Evolutionary conservation across 106 monocot species (phyloP), one percentile per base, ranked within the genome.

Genomic region (Dendrobium huoshanense): DNA sequence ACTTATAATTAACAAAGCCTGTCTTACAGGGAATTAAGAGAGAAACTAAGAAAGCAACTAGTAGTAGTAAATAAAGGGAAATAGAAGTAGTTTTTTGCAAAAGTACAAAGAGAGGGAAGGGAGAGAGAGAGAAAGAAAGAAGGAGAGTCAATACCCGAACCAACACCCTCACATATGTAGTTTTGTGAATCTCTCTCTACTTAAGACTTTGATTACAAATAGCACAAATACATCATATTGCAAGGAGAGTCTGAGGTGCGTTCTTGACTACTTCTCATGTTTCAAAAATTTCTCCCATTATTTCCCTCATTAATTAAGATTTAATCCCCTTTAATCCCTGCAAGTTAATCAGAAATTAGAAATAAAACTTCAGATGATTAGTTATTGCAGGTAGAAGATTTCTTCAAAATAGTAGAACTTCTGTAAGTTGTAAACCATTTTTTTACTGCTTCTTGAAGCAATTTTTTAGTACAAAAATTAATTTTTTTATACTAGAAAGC

Each of bases 141-240:
- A 25, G 82, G 58, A 80, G 86, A 94, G 94, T 94, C 94, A 94
- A 94, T 94, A 83, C 94, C 94, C 94, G 95, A 95, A 95, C 95
- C 95, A 90, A 83, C 80, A 47, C 81, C 88, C 82, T 88, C 85
- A 88, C 83, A 81, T 79, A 16, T 15, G 77, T 86, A 78, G 75
- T 87, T 75, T 59, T 75, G 43, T 43, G 43, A 8, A 16, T 75
- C 43, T 75, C 74, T 75, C 43, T 75, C 74, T 75, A 20, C 41
- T 48, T n/a, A 24, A 70, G 70, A 37, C 31, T 37, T 33, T 37
- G 33, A 49, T 0, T 76, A 27, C 25, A 22, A 76, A 18, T 20
- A 80, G 41, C 24, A 73, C 78, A 86, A 59, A 29, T 27, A 75
- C 88, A 86, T 67, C 82, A 90, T 81, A 77, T 40, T 47, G 82